phyloP scores from a whole-genome alignment of 805 yeast species.

The Tetrapisispora pingtungensis region DNA sequence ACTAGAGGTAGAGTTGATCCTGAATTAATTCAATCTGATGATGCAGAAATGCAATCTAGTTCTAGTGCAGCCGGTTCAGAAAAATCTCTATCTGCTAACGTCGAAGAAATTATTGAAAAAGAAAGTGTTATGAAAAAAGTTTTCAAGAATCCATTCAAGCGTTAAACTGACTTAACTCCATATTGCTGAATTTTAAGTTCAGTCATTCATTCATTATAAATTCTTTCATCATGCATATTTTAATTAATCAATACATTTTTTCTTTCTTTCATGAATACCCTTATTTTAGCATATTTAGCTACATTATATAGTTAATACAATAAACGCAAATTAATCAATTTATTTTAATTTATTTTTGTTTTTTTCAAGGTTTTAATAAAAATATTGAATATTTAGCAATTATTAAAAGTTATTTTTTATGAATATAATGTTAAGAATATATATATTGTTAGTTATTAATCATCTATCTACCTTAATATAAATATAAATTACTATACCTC shows the following conservation, averaged over 20 bases:
- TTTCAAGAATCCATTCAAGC: constrained; percentile 1
- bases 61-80: neutral
- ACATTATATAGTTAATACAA: neutral
- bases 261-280: neutral
- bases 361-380: too few species aligned
- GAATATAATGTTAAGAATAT: too few species aligned
- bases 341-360: neutral
- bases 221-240: neutral
- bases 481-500: neutral
- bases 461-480: neutral
- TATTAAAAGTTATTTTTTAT: too few species aligned
- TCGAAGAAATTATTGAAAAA: neutral
- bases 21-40: constrained; percentile 4
- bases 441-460: too few species aligned
- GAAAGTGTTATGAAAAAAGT: neutral
- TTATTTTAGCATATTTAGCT: neutral
- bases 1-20: constrained; percentile 15
- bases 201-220: neutral
- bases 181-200: neutral
- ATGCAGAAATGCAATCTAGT: neutral
- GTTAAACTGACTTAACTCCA: neutral
- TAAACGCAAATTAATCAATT: neutral
- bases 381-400: too few species aligned
- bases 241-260: neutral
- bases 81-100: neutral